Conservation (phyloP, 2,329 filamentous ascomycete genomes). For the Colletotrichum trifolii region DNA sequence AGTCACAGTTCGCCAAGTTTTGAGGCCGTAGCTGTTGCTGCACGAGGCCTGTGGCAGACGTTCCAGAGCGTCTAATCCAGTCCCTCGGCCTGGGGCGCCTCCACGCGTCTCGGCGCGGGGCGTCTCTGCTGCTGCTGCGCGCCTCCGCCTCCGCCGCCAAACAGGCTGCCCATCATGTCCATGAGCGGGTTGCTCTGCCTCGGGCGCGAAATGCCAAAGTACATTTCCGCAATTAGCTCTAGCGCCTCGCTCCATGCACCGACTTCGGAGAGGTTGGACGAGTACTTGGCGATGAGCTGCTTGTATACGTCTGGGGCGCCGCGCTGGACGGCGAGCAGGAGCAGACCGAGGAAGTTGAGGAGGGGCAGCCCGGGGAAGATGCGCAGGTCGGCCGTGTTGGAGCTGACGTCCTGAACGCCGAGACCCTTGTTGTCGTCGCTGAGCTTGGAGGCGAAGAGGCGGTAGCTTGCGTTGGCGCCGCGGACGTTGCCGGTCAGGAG, state of each 20-base stretch:
- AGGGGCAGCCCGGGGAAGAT: slow-evolving; percentile 93
- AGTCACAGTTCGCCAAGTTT: slow-evolving; percentile 5
- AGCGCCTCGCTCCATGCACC: slow-evolving; percentile 84
- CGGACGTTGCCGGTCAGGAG: slow-evolving; percentile 90
- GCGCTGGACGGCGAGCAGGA: slow-evolving; percentile 86
- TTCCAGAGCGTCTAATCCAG: slow-evolving; percentile 60
- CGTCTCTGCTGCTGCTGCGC: slow-evolving; percentile 50
- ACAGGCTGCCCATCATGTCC: slow-evolving; percentile 98
- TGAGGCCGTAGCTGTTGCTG: not conserved
- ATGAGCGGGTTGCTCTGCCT: slow-evolving; percentile 91
- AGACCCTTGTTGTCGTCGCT: slow-evolving; percentile 62
- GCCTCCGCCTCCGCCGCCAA: slow-evolving; percentile 76
- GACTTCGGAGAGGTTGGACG: slow-evolving; percentile 79
- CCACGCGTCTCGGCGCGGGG: slow-evolving; percentile 56
- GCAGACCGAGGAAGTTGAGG: slow-evolving; percentile 89
- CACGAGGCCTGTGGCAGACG: slow-evolving; percentile 2
- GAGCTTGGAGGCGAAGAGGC: slow-evolving; percentile 63
- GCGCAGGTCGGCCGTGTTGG: slow-evolving; percentile 76
- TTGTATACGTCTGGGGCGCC: slow-evolving; percentile 82
- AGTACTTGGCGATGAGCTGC: slow-evolving; percentile 85
- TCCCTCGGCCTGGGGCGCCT: slow-evolving; percentile 67
- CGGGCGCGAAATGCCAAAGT: slow-evolving; percentile 91
- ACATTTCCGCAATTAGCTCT: slow-evolving; percentile 92
- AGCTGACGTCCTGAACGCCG: slow-evolving; percentile 84
- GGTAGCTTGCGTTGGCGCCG: slow-evolving; percentile 85